Evolutionary conservation across 495 filamentous ascomycete species (phyloP).

Genomic region (Astrocystis sublimbata): DNA sequence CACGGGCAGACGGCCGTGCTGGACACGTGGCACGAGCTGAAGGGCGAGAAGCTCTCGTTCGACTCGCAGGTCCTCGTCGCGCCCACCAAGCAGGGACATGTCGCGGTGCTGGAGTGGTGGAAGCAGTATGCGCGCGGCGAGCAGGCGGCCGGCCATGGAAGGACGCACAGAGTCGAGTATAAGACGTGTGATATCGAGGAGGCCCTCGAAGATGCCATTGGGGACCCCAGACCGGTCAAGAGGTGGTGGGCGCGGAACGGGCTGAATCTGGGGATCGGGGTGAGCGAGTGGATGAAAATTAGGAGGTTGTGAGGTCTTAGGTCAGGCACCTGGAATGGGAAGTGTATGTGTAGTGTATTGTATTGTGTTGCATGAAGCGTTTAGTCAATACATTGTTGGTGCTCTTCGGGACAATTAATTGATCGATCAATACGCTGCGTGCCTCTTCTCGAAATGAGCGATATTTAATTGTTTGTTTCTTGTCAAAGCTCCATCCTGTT

Average conservation of each 20-base stretch:
- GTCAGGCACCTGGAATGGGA: too few relatives aligned
- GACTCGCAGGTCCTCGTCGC: slow-evolving; percentile 87
- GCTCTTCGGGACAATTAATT: too few relatives aligned
- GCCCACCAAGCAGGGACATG: slow-evolving; percentile 82
- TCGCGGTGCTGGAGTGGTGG: slow-evolving; percentile 90
- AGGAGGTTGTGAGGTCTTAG: slow-evolving; percentile 38
- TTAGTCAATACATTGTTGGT: too few relatives aligned
- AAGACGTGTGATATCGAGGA: slow-evolving; percentile 96
- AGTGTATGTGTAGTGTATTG: too few relatives aligned
- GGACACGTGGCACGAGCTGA: slow-evolving; percentile 74
- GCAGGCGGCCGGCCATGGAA: slow-evolving; percentile 43
- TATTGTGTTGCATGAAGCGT: too few relatives aligned
- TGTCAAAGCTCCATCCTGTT: too few relatives aligned
- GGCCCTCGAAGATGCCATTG: slow-evolving; percentile 81
- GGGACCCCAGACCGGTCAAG: slow-evolving; percentile 68
- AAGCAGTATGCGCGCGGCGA: slow-evolving; percentile 65
- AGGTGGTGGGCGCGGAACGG: slow-evolving; percentile 92
- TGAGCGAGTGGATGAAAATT: slow-evolving; percentile 89
- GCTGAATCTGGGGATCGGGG: slow-evolving; percentile 79
- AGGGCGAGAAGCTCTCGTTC: slow-evolving; percentile 80
- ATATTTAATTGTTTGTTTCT: too few relatives aligned
- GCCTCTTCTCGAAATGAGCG: too few relatives aligned
- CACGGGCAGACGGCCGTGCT: slow-evolving; percentile 87
- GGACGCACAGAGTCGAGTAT: slow-evolving; percentile 70
- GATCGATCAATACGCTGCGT: too few relatives aligned